phyloP scores from a whole-genome alignment of 441 rosid genomes.

The Omphalea diandra region DNA sequence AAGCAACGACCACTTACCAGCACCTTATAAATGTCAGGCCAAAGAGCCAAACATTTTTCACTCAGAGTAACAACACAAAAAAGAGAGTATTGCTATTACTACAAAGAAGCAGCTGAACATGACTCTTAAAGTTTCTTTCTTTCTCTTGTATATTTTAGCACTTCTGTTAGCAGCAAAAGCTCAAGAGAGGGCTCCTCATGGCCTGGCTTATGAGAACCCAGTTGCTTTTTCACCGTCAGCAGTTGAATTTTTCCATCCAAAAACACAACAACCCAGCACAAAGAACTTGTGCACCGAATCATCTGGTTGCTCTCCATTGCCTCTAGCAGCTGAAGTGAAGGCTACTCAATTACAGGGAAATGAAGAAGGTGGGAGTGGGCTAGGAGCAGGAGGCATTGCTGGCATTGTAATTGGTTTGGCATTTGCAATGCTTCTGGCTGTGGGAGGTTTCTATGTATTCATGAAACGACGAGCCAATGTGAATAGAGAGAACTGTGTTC shows the following conservation, averaged over 20 bases:
- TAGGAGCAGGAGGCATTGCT: slow-evolving; percentile 46
- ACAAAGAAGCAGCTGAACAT: slow-evolving; percentile 28
- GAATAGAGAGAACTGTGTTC: slow-evolving; percentile 35
- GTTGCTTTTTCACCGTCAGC: slow-evolving; percentile 81
- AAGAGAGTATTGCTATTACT: background rate
- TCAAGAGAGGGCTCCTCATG: slow-evolving; percentile 92
- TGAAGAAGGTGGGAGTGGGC: slow-evolving; percentile 25
- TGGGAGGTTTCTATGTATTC: slow-evolving; percentile 39
- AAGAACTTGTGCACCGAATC: slow-evolving; percentile 34
- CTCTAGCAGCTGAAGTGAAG: slow-evolving; percentile 61
- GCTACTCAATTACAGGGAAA: too few relatives aligned
- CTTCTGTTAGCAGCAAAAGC: slow-evolving; percentile 38
- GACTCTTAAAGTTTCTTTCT: slow-evolving; percentile 36
- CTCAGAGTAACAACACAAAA: too few relatives aligned
- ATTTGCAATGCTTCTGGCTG: slow-evolving; percentile 37
- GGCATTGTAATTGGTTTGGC: slow-evolving; percentile 54
- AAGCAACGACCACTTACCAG: slow-evolving; percentile 29
- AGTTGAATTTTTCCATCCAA: slow-evolving; percentile 73
- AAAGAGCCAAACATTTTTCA: slow-evolving; percentile 17
- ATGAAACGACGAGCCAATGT: slow-evolving; percentile 35
- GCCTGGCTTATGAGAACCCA: slow-evolving; percentile 69
- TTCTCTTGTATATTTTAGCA: slow-evolving; percentile 32
- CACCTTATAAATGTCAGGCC: slow-evolving; percentile 36
- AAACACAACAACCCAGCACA: slow-evolving; percentile 27
- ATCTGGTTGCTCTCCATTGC: slow-evolving; percentile 67